Conservation (phyloP, 139 green algal genomes). For the Monoraphidium neglectum region DNA sequence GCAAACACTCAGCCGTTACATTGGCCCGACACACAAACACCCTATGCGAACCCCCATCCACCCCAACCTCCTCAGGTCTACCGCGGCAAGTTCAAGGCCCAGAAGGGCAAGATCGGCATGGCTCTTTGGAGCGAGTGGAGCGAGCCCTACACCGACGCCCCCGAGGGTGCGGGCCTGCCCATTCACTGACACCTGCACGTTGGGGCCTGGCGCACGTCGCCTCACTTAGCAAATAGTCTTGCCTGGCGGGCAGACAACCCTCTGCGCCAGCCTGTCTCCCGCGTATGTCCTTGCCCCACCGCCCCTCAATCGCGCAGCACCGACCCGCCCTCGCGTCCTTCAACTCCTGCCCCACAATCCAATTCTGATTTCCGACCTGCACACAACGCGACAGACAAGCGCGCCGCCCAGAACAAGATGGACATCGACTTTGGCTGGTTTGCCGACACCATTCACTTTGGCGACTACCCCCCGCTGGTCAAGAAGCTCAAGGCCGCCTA, state of each 20-base stretch:
- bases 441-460: constrained; percentile 40
- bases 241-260: no score
- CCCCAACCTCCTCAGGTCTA: not conserved
- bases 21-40: no score
- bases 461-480: constrained; percentile 28
- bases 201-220: no score
- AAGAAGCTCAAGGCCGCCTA: not conserved
- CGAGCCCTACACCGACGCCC: constrained; percentile 21
- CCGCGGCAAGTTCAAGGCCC: not conserved
- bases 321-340: no score
- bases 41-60: not conserved
- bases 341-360: no score
- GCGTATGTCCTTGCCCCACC: not conserved
- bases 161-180: constrained; percentile 10
- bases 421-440: constrained; percentile 38
- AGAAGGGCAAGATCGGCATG: constrained; percentile 31
- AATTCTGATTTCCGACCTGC: no score
- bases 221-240: no score
- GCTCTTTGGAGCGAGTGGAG: constrained; percentile 36
- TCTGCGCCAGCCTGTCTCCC: not conserved
- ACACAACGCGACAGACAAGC: constrained; percentile 17
- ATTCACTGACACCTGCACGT: no score
- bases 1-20: no score
- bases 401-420: constrained; percentile 31
- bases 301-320: not conserved